phyloP scores from a whole-genome alignment of 768 basidiomycete species.

The Favolaschia claudopus region DNA sequence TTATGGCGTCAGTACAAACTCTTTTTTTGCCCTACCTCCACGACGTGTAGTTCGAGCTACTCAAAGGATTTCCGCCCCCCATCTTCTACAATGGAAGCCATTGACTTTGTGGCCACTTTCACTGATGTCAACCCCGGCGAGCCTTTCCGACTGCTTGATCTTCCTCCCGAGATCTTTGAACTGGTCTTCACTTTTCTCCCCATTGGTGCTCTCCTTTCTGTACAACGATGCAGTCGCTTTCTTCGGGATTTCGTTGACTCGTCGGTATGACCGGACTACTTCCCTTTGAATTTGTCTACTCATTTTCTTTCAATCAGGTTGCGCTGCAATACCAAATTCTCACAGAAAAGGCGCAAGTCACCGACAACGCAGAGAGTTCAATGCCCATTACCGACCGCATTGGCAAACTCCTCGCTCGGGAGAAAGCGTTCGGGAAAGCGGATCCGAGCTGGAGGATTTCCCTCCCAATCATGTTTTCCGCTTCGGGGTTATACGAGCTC shows the following conservation, averaged over 20 bases:
- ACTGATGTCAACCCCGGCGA: too few relatives aligned
- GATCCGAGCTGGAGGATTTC: constrained; percentile 8
- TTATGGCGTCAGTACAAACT: too few relatives aligned
- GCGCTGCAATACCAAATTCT: constrained; percentile 17
- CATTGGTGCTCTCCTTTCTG: too few relatives aligned
- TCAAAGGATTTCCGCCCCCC: too few relatives aligned
- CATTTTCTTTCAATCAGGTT: too few relatives aligned
- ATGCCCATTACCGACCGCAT: constrained; percentile 15
- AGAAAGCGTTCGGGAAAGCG: not conserved
- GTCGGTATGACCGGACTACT: too few relatives aligned
- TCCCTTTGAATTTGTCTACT: not conserved
- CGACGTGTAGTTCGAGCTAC: too few relatives aligned
- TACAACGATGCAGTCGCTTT: not conserved
- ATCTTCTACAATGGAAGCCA: too few relatives aligned
- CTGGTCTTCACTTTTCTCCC: constrained; percentile 7
- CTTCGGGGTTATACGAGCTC: constrained; percentile 22
- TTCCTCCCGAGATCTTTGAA: constrained; percentile 10
- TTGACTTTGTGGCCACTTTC: too few relatives aligned
- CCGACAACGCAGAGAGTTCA: constrained; percentile 4
- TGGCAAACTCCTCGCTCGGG: constrained; percentile 1
- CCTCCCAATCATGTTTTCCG: not conserved
- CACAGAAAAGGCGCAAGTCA: not conserved
- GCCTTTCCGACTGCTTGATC: constrained; percentile 1
- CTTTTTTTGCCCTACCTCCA: too few relatives aligned
- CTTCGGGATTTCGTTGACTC: not conserved